Percentiles rank a stretch among this genome's conserved stretches.
phyloP scores from a whole-genome alignment of 352 stramenopile genomes.

The Phytophthora meadii region DNA sequence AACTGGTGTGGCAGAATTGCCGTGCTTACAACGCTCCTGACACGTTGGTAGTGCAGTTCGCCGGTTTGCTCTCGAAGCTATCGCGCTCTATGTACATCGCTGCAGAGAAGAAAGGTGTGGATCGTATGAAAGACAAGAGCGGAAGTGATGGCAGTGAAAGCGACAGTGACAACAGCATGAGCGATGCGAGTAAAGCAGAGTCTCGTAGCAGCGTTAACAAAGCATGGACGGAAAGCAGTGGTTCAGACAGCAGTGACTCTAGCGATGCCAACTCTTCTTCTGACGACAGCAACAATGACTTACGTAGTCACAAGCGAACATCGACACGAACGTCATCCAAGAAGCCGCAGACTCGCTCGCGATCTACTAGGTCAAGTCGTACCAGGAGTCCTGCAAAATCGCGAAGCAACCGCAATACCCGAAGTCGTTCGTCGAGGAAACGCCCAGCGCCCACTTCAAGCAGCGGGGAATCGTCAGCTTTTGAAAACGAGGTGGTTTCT shows the following conservation, averaged over 20 bases:
- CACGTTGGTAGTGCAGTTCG: slow-evolving; percentile 82
- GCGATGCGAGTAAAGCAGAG: slow-evolving; percentile 54
- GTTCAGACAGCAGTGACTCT: slow-evolving; percentile 65
- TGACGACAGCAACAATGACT: slow-evolving; percentile 52
- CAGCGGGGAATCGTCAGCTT: slow-evolving; percentile 33
- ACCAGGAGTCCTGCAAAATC: slow-evolving; percentile 10
- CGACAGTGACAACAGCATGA: slow-evolving; percentile 53
- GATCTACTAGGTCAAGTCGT: slow-evolving; percentile 27
- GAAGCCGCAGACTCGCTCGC: slow-evolving; percentile 22
- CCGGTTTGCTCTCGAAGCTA: slow-evolving; percentile 68
- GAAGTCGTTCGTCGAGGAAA: slow-evolving; percentile 34
- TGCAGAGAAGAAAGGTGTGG: slow-evolving; percentile 65
- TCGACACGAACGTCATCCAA: slow-evolving; percentile 26
- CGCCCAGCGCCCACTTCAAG: slow-evolving; percentile 29
- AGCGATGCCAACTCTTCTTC: slow-evolving; percentile 52
- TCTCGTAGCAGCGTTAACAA: slow-evolving; percentile 64
- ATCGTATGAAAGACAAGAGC: slow-evolving; percentile 45
- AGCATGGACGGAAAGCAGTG: slow-evolving; percentile 68
- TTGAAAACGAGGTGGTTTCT: slow-evolving; percentile 23
- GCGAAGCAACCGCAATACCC: slow-evolving; percentile 27
- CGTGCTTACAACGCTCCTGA: slow-evolving; percentile 80
- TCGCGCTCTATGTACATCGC: slow-evolving; percentile 65
- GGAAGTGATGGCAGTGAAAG: slow-evolving; percentile 24
- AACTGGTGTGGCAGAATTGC: slow-evolving; percentile 88
- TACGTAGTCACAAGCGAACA: slow-evolving; percentile 30